These are phyloP conservation scores for Cladosporium sp. DNA, from an alignment of 2,329 filamentous ascomycete species.

Conservation along the genomic window DNA sequence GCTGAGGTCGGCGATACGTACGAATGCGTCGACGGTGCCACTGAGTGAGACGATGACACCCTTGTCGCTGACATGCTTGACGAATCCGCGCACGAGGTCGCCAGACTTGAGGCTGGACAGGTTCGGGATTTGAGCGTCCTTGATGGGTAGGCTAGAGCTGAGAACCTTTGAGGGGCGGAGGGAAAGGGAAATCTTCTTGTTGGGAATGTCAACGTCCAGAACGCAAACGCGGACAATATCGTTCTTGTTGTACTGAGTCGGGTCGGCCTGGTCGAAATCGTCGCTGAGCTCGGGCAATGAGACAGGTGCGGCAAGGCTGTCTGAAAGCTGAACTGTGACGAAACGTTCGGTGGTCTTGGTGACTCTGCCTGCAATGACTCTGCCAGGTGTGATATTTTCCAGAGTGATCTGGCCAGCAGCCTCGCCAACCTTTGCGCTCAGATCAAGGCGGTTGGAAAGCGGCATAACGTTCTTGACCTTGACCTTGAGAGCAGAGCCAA, in stretches of 20 bases:
- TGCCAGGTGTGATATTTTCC: constrained; percentile 71
- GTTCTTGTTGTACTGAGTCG: constrained; percentile 74
- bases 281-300: constrained; percentile 82
- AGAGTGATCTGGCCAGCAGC: constrained; percentile 61
- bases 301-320: constrained; percentile 75
- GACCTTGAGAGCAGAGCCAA: constrained; percentile 84
- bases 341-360: constrained; percentile 84
- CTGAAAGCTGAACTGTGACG: constrained; percentile 81
- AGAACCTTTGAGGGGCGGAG: constrained; percentile 83
- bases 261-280: constrained; percentile 78
- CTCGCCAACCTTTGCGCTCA: constrained; percentile 48
- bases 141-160: constrained; percentile 77
- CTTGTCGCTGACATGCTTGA: constrained; percentile 86
- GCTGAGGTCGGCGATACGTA: constrained; percentile 84
- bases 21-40: constrained; percentile 75
- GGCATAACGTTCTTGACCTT: constrained; percentile 74
- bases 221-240: constrained; percentile 87
- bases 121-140: constrained; percentile 75
- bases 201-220: constrained; percentile 73
- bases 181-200: constrained; percentile 82
- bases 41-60: constrained; percentile 85
- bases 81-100: constrained; percentile 83
- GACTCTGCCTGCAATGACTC: constrained; percentile 78
- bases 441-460: constrained; percentile 73
- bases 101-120: constrained; percentile 71